Percentiles rank a stretch among this genome's conserved stretches.
Conservation (phyloP, 1,284 basidiomycete species). For the Heterobasidion irregulare region DNA sequence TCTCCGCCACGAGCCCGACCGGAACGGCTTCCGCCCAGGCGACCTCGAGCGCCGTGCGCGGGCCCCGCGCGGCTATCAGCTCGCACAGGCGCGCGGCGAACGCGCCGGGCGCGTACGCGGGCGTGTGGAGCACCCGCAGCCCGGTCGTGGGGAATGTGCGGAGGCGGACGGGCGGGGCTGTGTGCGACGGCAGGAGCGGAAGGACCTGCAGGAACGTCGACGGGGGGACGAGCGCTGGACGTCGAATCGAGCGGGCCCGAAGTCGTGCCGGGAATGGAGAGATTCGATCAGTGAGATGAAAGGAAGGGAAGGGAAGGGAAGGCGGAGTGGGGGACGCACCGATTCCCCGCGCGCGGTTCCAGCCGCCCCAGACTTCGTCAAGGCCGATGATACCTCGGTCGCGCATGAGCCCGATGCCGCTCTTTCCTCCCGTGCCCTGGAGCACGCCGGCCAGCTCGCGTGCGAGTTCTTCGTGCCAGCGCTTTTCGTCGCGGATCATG, state of each 20-base stretch:
- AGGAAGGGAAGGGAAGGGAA: not conserved
- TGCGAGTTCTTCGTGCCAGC: conserved; percentile 79
- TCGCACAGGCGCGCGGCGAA: conserved; percentile 61
- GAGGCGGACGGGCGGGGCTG: conserved; percentile 58
- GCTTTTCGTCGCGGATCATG: conserved; percentile 80
- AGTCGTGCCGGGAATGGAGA: not conserved
- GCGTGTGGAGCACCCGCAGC: conserved; percentile 79
- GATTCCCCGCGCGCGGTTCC: conserved; percentile 94
- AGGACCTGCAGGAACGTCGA: conserved; percentile 72
- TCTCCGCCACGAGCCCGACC: conserved; percentile 64
- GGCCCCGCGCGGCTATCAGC: conserved; percentile 28
- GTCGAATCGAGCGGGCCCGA: not conserved
- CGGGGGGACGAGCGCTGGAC: conserved; percentile 79
- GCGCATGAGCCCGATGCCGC: conserved; percentile 50
- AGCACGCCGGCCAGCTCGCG: conserved; percentile 77
- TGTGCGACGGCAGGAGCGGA: conserved; percentile 60
- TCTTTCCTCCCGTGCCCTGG: conserved; percentile 33
- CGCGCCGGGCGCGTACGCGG: conserved; percentile 55
- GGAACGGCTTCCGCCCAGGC: conserved; percentile 62
- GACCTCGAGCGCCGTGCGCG: conserved; percentile 54
- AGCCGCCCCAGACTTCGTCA: conserved; percentile 95
- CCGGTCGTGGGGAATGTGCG: conserved; percentile 65
- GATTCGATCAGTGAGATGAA: not conserved
- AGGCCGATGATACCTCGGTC: conserved; percentile 76
- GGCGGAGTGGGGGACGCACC: conserved; percentile 44